Evolutionary conservation across 2,329 filamentous ascomycete genomes (phyloP).

Genomic region (Sporothrix pallida): DNA sequence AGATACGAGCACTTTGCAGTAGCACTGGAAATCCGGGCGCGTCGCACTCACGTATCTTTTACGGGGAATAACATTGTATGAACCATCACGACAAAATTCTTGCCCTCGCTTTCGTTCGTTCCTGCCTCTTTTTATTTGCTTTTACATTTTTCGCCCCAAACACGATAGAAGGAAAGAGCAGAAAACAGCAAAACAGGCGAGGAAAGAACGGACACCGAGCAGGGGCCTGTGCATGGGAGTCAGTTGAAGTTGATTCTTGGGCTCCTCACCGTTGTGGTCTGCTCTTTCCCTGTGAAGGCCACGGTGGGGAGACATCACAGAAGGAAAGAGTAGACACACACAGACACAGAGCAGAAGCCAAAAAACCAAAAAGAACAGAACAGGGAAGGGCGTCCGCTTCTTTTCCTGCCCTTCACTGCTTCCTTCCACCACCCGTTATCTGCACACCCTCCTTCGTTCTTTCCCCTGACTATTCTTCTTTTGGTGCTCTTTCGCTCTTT

Average conservation of each 20-base stretch:
- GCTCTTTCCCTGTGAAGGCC: background rate
- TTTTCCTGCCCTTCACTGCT: slow-evolving; percentile 8
- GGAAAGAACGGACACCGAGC: slow-evolving; percentile 40
- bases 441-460: slow-evolving; percentile 27
- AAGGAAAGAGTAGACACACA: background rate
- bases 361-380: slow-evolving; percentile 21
- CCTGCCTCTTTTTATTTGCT: slow-evolving; percentile 45
- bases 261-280: slow-evolving; percentile 6
- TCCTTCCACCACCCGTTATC: slow-evolving; percentile 2
- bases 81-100: background rate
- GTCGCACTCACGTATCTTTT: background rate
- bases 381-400: slow-evolving; percentile 24
- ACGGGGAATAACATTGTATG: background rate
- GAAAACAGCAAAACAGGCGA: slow-evolving; percentile 7
- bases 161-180: slow-evolving; percentile 27
- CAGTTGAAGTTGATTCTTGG: background rate
- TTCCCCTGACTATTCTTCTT: slow-evolving; percentile 31
- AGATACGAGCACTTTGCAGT: slow-evolving; percentile 17
- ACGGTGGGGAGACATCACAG: background rate
- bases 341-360: background rate
- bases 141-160: slow-evolving; percentile 43
- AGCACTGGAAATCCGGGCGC: slow-evolving; percentile 7
- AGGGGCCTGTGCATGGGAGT: slow-evolving; percentile 7
- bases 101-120: slow-evolving; percentile 21
- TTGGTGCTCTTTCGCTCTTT: background rate